Evolutionary conservation across 345 rosid genomes (phyloP), one percentile per base, ranked within the genome.

Genomic region (Eutrema yunnanense): DNA sequence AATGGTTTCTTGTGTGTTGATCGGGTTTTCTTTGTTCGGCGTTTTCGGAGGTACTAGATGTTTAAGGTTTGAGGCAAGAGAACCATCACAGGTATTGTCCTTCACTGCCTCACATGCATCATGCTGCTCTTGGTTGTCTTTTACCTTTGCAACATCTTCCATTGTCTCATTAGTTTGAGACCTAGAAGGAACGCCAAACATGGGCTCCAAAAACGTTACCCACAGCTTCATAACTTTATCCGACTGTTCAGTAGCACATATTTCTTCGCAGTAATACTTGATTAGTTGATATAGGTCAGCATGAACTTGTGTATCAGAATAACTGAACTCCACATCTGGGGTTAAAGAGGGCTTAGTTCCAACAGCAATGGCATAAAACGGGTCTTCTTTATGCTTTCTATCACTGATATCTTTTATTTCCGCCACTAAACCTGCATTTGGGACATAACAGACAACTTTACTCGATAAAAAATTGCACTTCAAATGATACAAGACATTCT

Each of bases 331-430:
- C 83, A 96, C 71, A 80, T 92, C 86, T 9, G 97, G 87, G 63
- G 74, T 73, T 67, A 84, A 73, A 40, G 88, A 83, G 43, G 86
- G 84, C 70, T 77, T 84, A 81, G 80, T 82, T 77, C 92, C 94
- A 73, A 94, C 90, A 71, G 99, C 85, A 80, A 87, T 82, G 37
- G 94, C 86, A 74, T 84, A 90, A 78, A 89, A 83, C 51, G 81
- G 86, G 63, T 96, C 97, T 82, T 92, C 97, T 77, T 81, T 88
- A 73, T 78, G 85, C 77, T 88, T 96, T 64, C 84, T 85, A 84
- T 92, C 97, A 62, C 89, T 90, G 57, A 90, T 90, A 79, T 90
- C 99, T 84, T 90, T 96, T 49, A 96, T 88, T 85, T 96, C 98
- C 3, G 85, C 90, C 85, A 88, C 77, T 59, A 96, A 78, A 64